Evolutionary conservation across 2,329 filamentous ascomycete species (phyloP).

Genomic region (Sarocladium brachiariae): DNA sequence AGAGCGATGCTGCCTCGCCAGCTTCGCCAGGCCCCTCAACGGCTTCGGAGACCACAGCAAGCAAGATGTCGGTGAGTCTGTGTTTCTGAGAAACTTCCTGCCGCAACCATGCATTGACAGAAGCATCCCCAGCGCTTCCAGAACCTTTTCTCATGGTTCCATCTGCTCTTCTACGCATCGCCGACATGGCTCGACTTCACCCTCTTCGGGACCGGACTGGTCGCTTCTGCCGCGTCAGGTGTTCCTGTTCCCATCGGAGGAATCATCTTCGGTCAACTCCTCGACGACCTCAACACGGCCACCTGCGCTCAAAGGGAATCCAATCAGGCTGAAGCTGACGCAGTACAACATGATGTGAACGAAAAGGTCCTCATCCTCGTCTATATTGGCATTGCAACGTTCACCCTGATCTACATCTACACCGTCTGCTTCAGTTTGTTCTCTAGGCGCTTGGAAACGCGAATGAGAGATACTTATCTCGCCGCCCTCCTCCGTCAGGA

Average conservation of each 20-base stretch:
- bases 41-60: neutral
- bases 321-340: slow-evolving; percentile 17
- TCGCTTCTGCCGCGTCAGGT: slow-evolving; percentile 49
- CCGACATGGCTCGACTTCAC: slow-evolving; percentile 35
- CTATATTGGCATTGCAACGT: slow-evolving; percentile 19
- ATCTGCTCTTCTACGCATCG: slow-evolving; percentile 37
- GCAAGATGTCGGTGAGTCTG: slow-evolving; percentile 11
- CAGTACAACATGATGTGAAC: slow-evolving; percentile 40
- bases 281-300: slow-evolving; percentile 53
- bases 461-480: slow-evolving; percentile 37
- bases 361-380: slow-evolving; percentile 46
- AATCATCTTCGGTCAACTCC: slow-evolving; percentile 56
- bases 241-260: slow-evolving; percentile 57
- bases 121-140: slow-evolving; percentile 15
- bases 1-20: neutral
- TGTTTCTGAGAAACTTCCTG: neutral
- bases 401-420: slow-evolving; percentile 21
- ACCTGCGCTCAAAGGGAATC: slow-evolving; percentile 36
- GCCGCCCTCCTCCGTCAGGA: slow-evolving; percentile 38
- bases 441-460: slow-evolving; percentile 38
- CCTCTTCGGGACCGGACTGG: slow-evolving; percentile 33
- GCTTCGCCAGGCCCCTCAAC: neutral
- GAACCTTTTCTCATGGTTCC: slow-evolving; percentile 33
- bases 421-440: slow-evolving; percentile 33
- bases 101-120: no score